Evolutionary conservation across 768 basidiomycete genomes (phyloP), one percentile per base, ranked within the genome.

Genomic region (Podaxis sp.): DNA sequence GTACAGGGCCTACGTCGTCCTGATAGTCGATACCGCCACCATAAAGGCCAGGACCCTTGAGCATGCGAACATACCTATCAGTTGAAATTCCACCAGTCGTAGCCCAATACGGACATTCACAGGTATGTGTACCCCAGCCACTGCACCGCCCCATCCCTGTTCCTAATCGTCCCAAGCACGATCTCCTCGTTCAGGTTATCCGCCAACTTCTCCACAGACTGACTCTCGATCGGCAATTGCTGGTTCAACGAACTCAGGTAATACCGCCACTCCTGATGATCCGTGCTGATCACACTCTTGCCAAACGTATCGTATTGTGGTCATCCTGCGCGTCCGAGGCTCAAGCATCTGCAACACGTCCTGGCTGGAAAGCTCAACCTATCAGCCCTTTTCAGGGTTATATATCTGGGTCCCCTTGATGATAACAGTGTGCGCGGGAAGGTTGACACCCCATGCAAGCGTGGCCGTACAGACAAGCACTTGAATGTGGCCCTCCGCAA

Each of bases 401-500:
- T 99, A 99, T 65, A 99, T 96, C 77, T 99, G 96, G 0, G 97
- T 99, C n/a, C 97, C 97, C 74, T 99, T 99, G 82, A 99, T 98
- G 78, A 99, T 95, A 76, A 98, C 96, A 8, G 94, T 91, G 66
- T 99, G 97, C 1, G 96, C 96, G 2, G 97, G 97, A 0, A 99
- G 79, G 72, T 99, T 99, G 76, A 99, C 96, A 79, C 96, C 97
- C 97, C 97, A 99, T 0, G 97, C 97, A 40, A 99, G 88, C 2
- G 96, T 99, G 4, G 97, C 97, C 0, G 97, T 99, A 73, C 94
- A 97, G 49, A 97, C 94, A 24, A 99, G 81, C 0, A 99, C 96
- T 72, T 96, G 95, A 33, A 99, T 82, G 24, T 92, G 88, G 0
- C 95, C 93, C 55, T 96, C 93, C 10, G 87, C 87, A 73, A 99